Base-by-base conservation (phyloP, 179 eudicot species). In the Gypsophila paniculata region DNA sequence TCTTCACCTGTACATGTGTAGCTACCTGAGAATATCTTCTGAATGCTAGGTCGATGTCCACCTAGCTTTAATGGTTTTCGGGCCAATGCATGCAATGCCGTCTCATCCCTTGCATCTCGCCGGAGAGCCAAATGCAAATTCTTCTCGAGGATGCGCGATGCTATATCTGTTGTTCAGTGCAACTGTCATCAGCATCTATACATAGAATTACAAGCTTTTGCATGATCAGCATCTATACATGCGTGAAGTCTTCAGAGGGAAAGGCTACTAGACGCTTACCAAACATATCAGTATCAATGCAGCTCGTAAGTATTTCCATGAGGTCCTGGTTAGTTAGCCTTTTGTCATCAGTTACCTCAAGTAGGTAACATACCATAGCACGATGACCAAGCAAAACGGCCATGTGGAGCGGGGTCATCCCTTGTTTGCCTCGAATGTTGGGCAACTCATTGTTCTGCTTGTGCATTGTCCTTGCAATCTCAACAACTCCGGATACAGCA, bases 41-140 rank as follows among this genome's bases (percentile, higher is more conserved):
- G 58, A 15, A 14, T 60, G 69, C 69, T 34, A 22, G 55, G 57
- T 36, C 48, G 68, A 72, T 61, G 23, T 19, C 48, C 70, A 22
- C 18, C 23, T 1, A 15, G 44, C 46, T 66, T 72, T 5, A 69
- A 59, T 60, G 80, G 76, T 63, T 77, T 77, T 19, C 76, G 76
- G 46, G 80, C 80, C 46, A 77, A 77, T 58, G 76, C 80, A 67
- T 77, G 80, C 69, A 77, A 39, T 38, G 80, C 76, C 6, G 80
- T 77, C 69, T 77, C 80, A 12, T 61, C 61, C 75, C 59, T 76
- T 57, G 72, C 21, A 58, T 61, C 79, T 19, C 75, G 55, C 4
- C 26, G 17, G 0, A 68, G 19, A 61, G 80, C 76, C 66, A 77
- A 12, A 25, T 34, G 15, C 17, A 5, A 15, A 2, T 72, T 66